Evolutionary conservation across 176 grass and related monocot genomes (phyloP), one percentile per base, ranked within the genome.

Genomic region (Elaeis guineensis): DNA sequence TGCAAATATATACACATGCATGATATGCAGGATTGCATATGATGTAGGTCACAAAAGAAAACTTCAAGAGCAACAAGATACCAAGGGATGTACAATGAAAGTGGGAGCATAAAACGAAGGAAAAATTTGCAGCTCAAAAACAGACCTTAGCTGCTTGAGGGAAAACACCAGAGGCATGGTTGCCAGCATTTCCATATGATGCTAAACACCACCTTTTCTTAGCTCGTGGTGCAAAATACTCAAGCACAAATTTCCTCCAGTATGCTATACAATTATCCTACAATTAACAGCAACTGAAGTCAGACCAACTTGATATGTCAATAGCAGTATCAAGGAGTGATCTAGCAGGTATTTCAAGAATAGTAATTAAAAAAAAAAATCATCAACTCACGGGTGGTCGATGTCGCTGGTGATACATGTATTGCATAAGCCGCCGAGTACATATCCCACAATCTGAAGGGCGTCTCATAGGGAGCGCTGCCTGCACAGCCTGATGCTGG

Each of bases 161-260:
- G 3, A 57, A 57, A 25, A 57, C 20, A 15, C 20, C 55, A 57
- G 22, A 14, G 12, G 3, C 12, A 57, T 57, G 20, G 21, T 57
- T 23, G 22, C 12, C 22, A 57, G 15, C 20, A 57, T 57, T 92
- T 18, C 92, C 88, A 83, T 98, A 98, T 49, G 83, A 74, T 19
- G 94, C 89, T 19, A 93, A 81, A 55, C 88, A 98, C 88, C 88
- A 98, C 59, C 94, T 85, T 78, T 98, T 89, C 84, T 79, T 89
- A 76, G 88, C 64, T 50, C 63, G 53, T 55, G 81, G 88, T 28
- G 94, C 79, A 79, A 89, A 98, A 89, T 93, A 98, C 57, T 98
- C 88, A 16, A 81, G 73, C 49, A 98, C 80, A 70, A 98, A 78
- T 59, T 98, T 98, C 72, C 79, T 92, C 94, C 88, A 98, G 58